These are phyloP conservation scores for Forsythia viridissima DNA, from an alignment of 257 asterid species.

Conservation along the genomic window DNA sequence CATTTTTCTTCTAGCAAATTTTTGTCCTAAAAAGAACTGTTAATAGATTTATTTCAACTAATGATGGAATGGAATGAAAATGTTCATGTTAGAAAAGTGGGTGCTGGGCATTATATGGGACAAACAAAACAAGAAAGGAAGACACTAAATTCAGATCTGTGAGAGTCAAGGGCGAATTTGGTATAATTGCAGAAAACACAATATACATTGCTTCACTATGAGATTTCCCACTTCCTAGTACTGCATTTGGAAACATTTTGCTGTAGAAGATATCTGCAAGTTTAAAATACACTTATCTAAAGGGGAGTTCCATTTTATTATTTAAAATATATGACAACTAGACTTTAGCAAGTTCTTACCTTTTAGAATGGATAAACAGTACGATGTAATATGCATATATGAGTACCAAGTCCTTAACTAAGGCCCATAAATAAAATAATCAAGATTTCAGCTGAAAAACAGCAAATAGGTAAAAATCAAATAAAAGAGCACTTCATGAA, in stretches of 20 bases:
- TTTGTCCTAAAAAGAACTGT: too few species aligned
- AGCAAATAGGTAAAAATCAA: neutral
- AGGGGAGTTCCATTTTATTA: neutral
- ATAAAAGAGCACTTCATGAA: conserved; percentile 2
- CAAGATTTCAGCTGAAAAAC: neutral
- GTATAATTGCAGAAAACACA: conserved; percentile 2
- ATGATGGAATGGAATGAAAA: too few species aligned
- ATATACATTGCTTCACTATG: neutral
- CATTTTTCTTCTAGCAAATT: too few species aligned
- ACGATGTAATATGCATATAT: neutral
- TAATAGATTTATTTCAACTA: too few species aligned
- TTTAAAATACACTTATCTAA: neutral
- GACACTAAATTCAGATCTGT: neutral
- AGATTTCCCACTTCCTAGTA: neutral
- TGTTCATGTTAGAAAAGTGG: too few species aligned
- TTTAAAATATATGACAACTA: neutral
- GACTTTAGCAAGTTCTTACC: neutral
- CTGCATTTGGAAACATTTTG: conserved; percentile 1
- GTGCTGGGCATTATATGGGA: too few species aligned
- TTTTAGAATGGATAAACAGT: neutral
- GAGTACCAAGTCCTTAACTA: neutral
- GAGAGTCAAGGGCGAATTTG: neutral
- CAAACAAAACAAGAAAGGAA: neutral
- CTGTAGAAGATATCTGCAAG: conserved; percentile 5
- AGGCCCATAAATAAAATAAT: neutral